Conservation (phyloP, 306 rosid genomes). For the Cucurbita argyrosperma region DNA sequence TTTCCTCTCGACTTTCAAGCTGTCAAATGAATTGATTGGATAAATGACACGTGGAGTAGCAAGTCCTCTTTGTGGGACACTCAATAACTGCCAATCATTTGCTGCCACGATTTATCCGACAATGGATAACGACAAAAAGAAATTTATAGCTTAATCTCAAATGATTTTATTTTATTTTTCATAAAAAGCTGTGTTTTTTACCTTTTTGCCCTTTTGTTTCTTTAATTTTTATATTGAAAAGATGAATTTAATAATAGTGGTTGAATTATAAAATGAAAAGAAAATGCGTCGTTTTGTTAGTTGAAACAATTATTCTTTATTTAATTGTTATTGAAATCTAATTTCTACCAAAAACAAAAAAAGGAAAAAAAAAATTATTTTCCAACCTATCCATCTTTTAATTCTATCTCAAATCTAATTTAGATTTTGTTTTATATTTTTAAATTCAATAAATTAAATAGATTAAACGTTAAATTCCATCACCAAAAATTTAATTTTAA, state of each 20-base stretch:
- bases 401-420: too few species aligned
- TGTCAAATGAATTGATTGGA: slow-evolving; percentile 4
- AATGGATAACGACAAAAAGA: slow-evolving; percentile 13
- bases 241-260: background rate
- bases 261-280: background rate
- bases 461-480: too few species aligned
- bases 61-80: slow-evolving; percentile 12
- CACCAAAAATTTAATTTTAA: too few species aligned
- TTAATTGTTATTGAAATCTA: background rate
- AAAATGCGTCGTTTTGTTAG: background rate
- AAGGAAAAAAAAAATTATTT: too few species aligned
- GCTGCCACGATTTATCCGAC: slow-evolving; percentile 20
- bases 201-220: background rate
- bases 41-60: slow-evolving; percentile 18
- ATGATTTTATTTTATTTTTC: background rate
- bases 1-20: background rate
- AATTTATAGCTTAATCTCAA: background rate
- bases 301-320: background rate
- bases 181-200: background rate
- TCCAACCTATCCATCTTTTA: too few species aligned
- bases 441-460: too few species aligned
- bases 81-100: slow-evolving; percentile 4
- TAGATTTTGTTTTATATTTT: too few species aligned
- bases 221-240: background rate
- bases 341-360: background rate